Percentiles rank a stretch among this genome's conserved stretches.
These are phyloP conservation scores for Neurospora sp. DNA, from an alignment of 495 filamentous ascomycete species.

Conservation along the genomic window DNA sequence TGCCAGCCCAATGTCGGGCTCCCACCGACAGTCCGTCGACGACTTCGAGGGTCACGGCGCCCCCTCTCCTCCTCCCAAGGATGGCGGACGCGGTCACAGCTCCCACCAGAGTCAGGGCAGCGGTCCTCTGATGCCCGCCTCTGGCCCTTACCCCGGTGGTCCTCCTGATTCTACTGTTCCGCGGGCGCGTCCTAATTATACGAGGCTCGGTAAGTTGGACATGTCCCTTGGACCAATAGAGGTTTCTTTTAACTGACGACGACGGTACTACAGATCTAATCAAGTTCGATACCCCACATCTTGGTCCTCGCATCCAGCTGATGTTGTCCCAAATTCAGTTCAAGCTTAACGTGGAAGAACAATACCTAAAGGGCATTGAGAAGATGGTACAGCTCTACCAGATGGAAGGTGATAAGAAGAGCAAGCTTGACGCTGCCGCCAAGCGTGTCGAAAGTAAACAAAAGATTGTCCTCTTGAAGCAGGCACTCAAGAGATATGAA, in stretches of 20 bases:
- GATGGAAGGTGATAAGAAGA: constrained; percentile 96
- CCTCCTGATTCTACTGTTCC: constrained; percentile 58
- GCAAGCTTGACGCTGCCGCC: constrained; percentile 81
- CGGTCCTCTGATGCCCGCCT: constrained; percentile 70
- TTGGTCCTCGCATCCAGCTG: constrained; percentile 94
- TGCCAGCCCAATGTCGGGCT: constrained; percentile 24
- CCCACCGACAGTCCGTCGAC: constrained; percentile 22
- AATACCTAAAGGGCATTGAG: constrained; percentile 98
- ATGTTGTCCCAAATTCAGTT: constrained; percentile 99
- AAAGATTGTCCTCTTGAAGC: constrained; percentile 92
- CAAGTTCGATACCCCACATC: constrained; percentile 93
- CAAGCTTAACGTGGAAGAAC: constrained; percentile 96
- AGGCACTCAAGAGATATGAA: constrained; percentile 92
- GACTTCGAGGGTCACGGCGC: constrained; percentile 37
- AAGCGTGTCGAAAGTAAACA: constrained; percentile 88
- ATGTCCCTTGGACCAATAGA: neutral
- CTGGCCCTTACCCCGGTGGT: constrained; percentile 68
- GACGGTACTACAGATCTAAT: constrained; percentile 63
- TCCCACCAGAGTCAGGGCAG: constrained; percentile 31
- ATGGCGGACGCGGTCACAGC: constrained; percentile 29
- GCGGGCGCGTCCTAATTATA: constrained; percentile 77
- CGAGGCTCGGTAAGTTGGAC: constrained; percentile 72
- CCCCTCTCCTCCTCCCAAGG: constrained; percentile 57
- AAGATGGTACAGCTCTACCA: constrained; percentile 98
- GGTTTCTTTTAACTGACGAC: neutral